Base-by-base conservation (phyloP, 176 grass and related monocot genomes). In the Puccinellia tenuiflora region DNA sequence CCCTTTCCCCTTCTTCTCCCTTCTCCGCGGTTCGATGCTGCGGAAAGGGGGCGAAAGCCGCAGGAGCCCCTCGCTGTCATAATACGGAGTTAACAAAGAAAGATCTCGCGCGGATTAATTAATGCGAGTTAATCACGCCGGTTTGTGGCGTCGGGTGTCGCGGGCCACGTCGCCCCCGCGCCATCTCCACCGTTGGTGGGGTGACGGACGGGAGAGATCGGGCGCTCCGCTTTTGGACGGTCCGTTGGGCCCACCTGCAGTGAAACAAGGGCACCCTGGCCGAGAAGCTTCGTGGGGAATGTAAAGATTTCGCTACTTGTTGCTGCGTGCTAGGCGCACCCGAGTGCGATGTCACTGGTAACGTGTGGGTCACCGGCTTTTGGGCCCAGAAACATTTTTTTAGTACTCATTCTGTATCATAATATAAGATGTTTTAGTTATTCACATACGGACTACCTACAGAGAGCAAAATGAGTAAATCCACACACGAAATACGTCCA, bases 1-100 rank as follows among this genome's bases (percentile, higher is more conserved):
- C 65, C 22, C 30, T 55, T 14, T 3, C 50, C 21, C 40, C 60
- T 69, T 35, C 79, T 34, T 30, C 75, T 47, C 81, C n/a, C n/a
- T n/a, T n/a, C n/a, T n/a, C n/a, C n/a, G n/a, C 50, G 62, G 45
- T 87, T 67, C 38, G 72, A 46, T 40, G 86, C 43, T 53, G 75
- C 33, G 42, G 42, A 28, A 84, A 83, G 28, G 61, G 61, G 25
- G 24, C 40, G 20, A 26, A 61, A 79, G 86, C 2, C 35, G 31
- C 65, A 15, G 3, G 31, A 42, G 46, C 69, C 69, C 69, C 69
- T 63, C 2, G 16, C 16, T 37, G 51, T 48, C 17, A 54, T 33
- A 64, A 50, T 1, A 43, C 59, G 26, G 9, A 7, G 30, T 69
- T 56, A 28, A 17, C 12, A 56, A 43, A n/a, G 16, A 53, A 39